Evolutionary conservation across 805 yeast genomes (phyloP).

Genomic region (Tetrapisispora nanseiensis): DNA sequence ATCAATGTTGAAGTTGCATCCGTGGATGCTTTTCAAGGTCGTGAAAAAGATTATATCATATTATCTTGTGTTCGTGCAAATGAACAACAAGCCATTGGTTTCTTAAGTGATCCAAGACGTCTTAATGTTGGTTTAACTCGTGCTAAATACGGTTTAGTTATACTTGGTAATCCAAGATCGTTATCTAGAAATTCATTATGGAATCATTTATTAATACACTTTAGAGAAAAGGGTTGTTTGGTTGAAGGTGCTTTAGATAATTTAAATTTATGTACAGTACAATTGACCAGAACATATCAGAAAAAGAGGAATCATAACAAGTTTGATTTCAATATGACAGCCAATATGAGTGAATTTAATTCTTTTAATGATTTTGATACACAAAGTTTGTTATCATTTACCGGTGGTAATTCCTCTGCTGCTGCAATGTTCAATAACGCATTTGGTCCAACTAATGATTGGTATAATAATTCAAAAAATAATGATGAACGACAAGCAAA

Average conservation of each 20-base stretch:
- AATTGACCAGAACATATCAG: constrained; percentile 31
- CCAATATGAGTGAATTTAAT: constrained; percentile 14
- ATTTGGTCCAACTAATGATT: constrained; percentile 15
- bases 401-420: constrained; percentile 10
- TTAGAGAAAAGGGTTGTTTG: constrained; percentile 72
- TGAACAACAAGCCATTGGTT: constrained; percentile 65
- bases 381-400: constrained; percentile 28
- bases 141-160: constrained; percentile 71
- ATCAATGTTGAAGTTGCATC: constrained; percentile 77
- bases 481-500: constrained; percentile 9
- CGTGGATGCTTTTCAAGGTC: constrained; percentile 98
- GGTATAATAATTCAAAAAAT: constrained; percentile 18
- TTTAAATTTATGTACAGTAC: constrained; percentile 62
- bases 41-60: constrained; percentile 88
- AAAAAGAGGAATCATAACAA: constrained; percentile 10
- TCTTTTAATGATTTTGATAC: constrained; percentile 24
- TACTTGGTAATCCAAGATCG: constrained; percentile 78
- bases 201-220: constrained; percentile 69
- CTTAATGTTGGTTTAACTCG: constrained; percentile 83
- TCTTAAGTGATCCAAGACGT: constrained; percentile 76
- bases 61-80: constrained; percentile 93
- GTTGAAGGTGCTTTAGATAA: constrained; percentile 85
- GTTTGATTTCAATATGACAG: constrained; percentile 16
- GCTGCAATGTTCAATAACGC: constrained; percentile 10
- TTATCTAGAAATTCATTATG: constrained; percentile 63